Base-by-base conservation (phyloP, 2,329 filamentous ascomycete genomes). In the Orbilia quercus region DNA sequence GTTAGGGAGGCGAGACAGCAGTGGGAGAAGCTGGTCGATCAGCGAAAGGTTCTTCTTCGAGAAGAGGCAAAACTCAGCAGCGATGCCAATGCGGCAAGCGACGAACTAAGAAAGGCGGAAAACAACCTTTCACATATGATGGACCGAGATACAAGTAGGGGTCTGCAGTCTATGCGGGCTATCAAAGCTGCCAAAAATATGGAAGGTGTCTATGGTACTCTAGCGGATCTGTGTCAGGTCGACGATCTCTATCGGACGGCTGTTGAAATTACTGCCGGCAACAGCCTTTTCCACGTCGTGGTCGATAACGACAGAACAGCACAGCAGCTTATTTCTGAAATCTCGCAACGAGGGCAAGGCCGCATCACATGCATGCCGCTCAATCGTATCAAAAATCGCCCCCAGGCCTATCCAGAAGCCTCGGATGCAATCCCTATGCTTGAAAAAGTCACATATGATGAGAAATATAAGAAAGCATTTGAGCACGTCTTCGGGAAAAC, bases 401-500 rank as follows among this genome's bases (percentile, higher is more conserved):
- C 87, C 14, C 82, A 87, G 55, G 94, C 94, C 77, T 86, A 97
- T 74, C 94, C 95, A 2, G 89, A 91, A 72, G 91, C 91, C 0
- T 90, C 89, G 75, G 94, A 98, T 80, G 94, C 92, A 1, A 88
- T 96, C 36, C 91, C 92, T 0, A 87, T 99, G 77, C 54, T 78
- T 7, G 71, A 75, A 22, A 96, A 96, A 81, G 86, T 98, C 72
- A 86, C 87, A 53, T 99, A 89, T 78, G 90, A 97, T 57, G 79
- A 85, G 1, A 84, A 83, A 74, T 97, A 89, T 77, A 91, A 96
- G 69, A 90, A 88, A 77, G 95, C 95, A 0, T 95, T 99, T 80
- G 89, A 91, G 79, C 93, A 97, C 79, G 92, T 99, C 0, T 99
- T 99, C 81, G 95, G 93, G 50, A 96, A 92, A 81, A 95, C 92